A percentile compares a stretch with the other conserved stretches of the same genome.
These are phyloP conservation scores for Wickerhamomyces sp. DNA, from an alignment of 1,139 yeast genomes.

Conservation along the genomic window DNA sequence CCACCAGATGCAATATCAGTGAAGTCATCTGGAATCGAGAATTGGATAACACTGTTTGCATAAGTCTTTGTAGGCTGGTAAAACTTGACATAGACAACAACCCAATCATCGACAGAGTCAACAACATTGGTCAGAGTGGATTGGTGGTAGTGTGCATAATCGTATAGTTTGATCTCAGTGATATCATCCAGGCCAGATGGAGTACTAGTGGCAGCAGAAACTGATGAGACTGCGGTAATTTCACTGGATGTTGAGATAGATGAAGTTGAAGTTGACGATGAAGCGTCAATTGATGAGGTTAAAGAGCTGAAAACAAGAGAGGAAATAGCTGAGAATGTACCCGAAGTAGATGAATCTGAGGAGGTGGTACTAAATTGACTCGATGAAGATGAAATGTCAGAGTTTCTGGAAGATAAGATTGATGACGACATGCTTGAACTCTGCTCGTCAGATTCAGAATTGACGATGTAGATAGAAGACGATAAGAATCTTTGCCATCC, in stretches of 20 bases:
- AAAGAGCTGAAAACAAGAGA: neutral
- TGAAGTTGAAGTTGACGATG: neutral
- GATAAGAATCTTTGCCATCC: slow-evolving; percentile 11
- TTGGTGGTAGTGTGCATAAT: neutral
- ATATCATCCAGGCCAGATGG: neutral
- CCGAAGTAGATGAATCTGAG: neutral
- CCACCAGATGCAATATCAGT: neutral
- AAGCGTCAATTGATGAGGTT: neutral
- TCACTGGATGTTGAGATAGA: neutral
- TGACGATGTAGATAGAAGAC: slow-evolving; percentile 4
- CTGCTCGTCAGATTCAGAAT: neutral
- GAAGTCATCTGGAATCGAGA: neutral
- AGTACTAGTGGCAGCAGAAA: neutral
- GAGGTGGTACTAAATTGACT: neutral
- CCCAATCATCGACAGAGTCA: neutral
- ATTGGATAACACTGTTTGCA: neutral
- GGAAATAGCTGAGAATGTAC: neutral
- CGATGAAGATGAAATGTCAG: neutral
- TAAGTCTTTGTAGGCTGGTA: neutral
- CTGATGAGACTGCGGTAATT: neutral
- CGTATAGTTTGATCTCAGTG: neutral
- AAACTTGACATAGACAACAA: neutral
- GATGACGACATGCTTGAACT: neutral
- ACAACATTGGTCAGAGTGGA: neutral
- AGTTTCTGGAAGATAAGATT: neutral